Base-by-base conservation (phyloP, 495 filamentous ascomycete genomes). In the Cladorrhinum samala region DNA sequence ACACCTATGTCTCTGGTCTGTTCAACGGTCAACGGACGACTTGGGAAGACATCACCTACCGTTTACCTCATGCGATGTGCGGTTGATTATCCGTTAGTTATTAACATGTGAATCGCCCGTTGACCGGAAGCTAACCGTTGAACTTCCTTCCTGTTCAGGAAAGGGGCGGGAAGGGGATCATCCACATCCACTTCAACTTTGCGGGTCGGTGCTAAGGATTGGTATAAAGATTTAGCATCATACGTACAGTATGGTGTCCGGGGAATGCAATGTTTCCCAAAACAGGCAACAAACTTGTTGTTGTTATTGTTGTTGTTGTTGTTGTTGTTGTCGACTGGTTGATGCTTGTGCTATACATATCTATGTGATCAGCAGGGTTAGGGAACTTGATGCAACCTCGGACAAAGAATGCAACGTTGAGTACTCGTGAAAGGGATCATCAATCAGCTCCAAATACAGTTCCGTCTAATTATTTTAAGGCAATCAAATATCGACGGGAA, bases 181-280 rank as follows among this genome's bases (percentile, higher is more conserved):
- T 47, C 9, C 7, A 47, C 9, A 47, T 25, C 45, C 45, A 47
- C 24, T 47, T 27, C 45, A 47, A 23, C 45, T 23, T 33, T 47
- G 24, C 24, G 45, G 23, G 45, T 16, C 9, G n/a, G 14, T n/a
- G 9, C 16, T 20, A 47, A 33, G 45, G 8, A 18, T 41, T 41
- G 39, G 39, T n/a, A 18, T 41, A 14, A 37, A 37, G 30, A 37
- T 37, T 37, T 14, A 37, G 30, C 7, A 14, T 37, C 7, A 14
- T 37, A 37, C 14, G 30, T 7, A 14, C 7, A 7, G 14, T 7
- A 37, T 37, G 30, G 7, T 37, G 7, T 14, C 30, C 30, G 6
- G 14, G 6, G 6, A 6, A 7, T 14, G 6, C 30, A 14, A 37
- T 37, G 14, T 37, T 37, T 14, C 14, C 7, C 14, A 7, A 14